Conservation (phyloP, 75 land plant species). For the Picea glauca region DNA sequence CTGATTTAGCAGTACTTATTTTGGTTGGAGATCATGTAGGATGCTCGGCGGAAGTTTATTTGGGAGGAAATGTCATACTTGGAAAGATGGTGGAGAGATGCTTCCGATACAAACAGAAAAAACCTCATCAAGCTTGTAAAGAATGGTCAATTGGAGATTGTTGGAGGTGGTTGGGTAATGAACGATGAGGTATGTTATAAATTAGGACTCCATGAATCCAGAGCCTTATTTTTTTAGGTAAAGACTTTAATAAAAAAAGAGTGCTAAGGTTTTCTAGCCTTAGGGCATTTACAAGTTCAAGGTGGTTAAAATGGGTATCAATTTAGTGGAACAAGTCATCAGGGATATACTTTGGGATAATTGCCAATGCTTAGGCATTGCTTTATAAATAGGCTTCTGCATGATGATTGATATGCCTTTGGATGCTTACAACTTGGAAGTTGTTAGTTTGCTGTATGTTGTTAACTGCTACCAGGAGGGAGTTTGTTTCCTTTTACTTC, state of each 20-base stretch:
- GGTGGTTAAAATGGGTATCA: background rate
- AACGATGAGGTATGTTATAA: slow-evolving; percentile 85
- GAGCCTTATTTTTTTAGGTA: background rate
- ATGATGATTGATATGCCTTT: background rate
- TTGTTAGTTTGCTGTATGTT: background rate
- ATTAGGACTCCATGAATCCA: background rate
- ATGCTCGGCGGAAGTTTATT: slow-evolving; percentile 89
- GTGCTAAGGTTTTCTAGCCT: background rate
- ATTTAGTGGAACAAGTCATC: background rate
- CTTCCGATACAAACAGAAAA: slow-evolving; percentile 49
- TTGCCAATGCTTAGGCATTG: no score
- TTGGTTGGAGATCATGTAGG: slow-evolving; percentile 37
- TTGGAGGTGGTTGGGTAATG: slow-evolving; percentile 99
- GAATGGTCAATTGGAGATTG: slow-evolving; percentile 95
- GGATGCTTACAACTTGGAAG: no score
- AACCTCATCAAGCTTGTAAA: slow-evolving; percentile 64
- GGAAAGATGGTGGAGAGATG: slow-evolving; percentile 98
- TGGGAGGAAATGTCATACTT: slow-evolving; percentile 99
- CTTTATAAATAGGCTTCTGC: no score
- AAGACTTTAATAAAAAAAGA: background rate
- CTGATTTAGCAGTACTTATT: background rate
- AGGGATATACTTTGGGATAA: no score
- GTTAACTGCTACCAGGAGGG: background rate
- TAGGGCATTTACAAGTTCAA: background rate
- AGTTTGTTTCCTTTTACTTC: background rate